Conservation (phyloP, 495 filamentous ascomycete species). For the Xylaria castorea region DNA sequence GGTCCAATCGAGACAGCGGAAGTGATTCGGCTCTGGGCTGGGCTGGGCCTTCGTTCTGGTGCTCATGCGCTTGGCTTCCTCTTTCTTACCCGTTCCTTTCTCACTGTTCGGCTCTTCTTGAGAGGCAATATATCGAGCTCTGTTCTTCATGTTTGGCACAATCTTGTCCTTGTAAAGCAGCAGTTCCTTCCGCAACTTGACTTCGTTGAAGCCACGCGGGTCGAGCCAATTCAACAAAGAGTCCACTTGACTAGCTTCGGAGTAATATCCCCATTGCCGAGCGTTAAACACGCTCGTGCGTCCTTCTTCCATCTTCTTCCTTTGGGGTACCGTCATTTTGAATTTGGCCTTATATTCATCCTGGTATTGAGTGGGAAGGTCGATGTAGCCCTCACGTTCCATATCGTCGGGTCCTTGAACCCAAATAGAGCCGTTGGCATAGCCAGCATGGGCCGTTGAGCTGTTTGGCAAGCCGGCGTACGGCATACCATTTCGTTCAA, state of each 20-base stretch:
- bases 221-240: slow-evolving; percentile 88
- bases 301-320: slow-evolving; percentile 87
- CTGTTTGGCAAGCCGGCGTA: slow-evolving; percentile 86
- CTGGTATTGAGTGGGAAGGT: slow-evolving; percentile 69
- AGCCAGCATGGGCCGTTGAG: slow-evolving; percentile 84
- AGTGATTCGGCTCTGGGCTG: slow-evolving; percentile 57
- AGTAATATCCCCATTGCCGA: slow-evolving; percentile 88
- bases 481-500: slow-evolving; percentile 98
- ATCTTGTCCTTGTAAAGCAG: slow-evolving; percentile 79
- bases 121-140: slow-evolving; percentile 69
- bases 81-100: slow-evolving; percentile 58
- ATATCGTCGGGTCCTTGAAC: slow-evolving; percentile 92
- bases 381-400: slow-evolving; percentile 82
- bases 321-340: slow-evolving; percentile 80
- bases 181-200: slow-evolving; percentile 85
- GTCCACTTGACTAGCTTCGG: slow-evolving; percentile 77
- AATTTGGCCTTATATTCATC: slow-evolving; percentile 68
- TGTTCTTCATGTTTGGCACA: slow-evolving; percentile 76
- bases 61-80: slow-evolving; percentile 67
- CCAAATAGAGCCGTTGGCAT: slow-evolving; percentile 95
- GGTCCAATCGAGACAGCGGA: slow-evolving; percentile 81
- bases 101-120: slow-evolving; percentile 55
- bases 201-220: slow-evolving; percentile 78
- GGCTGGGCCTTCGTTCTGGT: slow-evolving; percentile 73
- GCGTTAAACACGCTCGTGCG: slow-evolving; percentile 77